phyloP scores from a whole-genome alignment of 2,329 filamentous ascomycete species.

The Phoma sp. region DNA sequence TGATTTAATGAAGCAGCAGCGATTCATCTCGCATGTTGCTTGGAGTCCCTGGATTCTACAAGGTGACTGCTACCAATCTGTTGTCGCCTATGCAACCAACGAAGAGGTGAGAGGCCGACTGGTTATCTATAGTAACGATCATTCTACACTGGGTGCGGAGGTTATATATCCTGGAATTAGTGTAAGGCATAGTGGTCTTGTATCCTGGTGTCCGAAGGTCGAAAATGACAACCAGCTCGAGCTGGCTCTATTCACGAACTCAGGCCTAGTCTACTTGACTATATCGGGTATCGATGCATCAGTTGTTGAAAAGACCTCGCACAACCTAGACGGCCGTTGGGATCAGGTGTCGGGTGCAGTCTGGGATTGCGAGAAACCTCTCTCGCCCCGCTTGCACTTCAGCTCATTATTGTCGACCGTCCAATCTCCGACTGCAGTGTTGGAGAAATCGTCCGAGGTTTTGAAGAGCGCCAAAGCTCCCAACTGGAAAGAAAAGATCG shows the following conservation, averaged over 20 bases:
- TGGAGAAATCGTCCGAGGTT: constrained; percentile 33
- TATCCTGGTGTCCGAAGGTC: constrained; percentile 38
- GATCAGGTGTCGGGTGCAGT: constrained; percentile 47
- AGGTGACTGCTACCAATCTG: constrained; percentile 30
- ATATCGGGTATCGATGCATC: constrained; percentile 35
- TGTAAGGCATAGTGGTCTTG: constrained; percentile 34
- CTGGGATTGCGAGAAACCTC: constrained; percentile 39
- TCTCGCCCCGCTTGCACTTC: constrained; percentile 42
- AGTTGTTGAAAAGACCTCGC: constrained; percentile 26
- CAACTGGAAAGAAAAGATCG: constrained; percentile 52
- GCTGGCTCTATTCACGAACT: constrained; percentile 43
- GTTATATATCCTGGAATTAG: constrained; percentile 31
- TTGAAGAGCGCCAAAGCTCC: constrained; percentile 26
- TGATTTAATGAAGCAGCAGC: constrained; percentile 41
- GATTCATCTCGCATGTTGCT: constrained; percentile 45
- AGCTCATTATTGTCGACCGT: constrained; percentile 48
- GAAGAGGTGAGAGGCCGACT: constrained; percentile 37
- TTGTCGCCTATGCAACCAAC: constrained; percentile 49
- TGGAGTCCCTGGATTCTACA: constrained; percentile 51
- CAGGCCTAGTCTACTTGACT: constrained; percentile 36
- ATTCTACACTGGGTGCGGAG: constrained; percentile 31
- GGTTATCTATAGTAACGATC: constrained; percentile 24
- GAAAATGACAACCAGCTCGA: constrained; percentile 24
- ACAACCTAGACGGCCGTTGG: constrained; percentile 53
- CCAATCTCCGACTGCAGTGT: constrained; percentile 37